These are phyloP conservation scores for Ascobolus immersus DNA, from an alignment of 495 filamentous ascomycete species.

Conservation along the genomic window DNA sequence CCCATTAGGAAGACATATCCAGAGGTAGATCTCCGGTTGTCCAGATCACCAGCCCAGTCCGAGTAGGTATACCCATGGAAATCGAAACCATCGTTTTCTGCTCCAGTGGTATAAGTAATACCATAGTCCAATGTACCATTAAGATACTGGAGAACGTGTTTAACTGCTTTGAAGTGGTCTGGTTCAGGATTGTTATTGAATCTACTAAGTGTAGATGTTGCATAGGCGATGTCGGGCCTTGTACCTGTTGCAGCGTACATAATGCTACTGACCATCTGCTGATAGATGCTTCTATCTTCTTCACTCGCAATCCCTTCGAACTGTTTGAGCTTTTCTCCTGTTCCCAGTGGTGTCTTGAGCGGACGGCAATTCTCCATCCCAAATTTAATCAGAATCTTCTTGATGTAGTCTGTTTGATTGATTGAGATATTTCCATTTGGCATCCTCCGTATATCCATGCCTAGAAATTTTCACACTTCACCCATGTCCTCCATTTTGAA, in stretches of 20 bases:
- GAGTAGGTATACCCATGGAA: neutral
- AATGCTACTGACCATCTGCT: neutral
- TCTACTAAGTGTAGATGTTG: too few relatives aligned
- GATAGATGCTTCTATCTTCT: too few relatives aligned
- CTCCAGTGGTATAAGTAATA: neutral
- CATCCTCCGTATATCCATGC: neutral
- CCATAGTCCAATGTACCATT: neutral
- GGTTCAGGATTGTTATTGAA: neutral
- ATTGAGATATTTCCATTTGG: neutral
- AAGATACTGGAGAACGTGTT: slow-evolving; percentile 5
- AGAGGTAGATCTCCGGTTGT: slow-evolving; percentile 2
- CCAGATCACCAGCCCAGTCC: neutral
- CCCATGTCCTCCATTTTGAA: slow-evolving; percentile 2
- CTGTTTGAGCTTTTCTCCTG: too few relatives aligned
- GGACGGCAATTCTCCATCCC: neutral
- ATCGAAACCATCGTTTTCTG: neutral
- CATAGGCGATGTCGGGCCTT: slow-evolving; percentile 7
- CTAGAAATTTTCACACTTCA: neutral
- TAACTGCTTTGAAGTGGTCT: slow-evolving; percentile 1
- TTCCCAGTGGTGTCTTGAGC: neutral
- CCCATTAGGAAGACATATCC: slow-evolving; percentile 1
- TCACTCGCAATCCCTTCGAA: too few relatives aligned
- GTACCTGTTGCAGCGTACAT: neutral
- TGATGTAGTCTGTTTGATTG: neutral
- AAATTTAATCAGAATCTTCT: neutral